Conservation (phyloP, 2,329 filamentous ascomycete genomes). For the Ascocoryne sarcoides region DNA sequence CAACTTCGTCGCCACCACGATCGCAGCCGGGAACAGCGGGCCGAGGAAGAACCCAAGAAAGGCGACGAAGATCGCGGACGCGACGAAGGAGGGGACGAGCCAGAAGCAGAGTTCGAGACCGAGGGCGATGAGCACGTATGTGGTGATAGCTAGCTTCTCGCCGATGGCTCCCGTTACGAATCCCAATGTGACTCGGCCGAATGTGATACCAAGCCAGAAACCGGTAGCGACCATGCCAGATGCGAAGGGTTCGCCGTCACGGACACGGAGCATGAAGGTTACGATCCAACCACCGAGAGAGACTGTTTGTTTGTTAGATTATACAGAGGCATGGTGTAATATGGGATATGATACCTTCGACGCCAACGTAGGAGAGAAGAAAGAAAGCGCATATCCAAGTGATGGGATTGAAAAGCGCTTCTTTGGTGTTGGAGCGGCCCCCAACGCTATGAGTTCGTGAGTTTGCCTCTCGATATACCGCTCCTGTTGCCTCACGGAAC, state of each 20-base stretch:
- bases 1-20: constrained; percentile 67
- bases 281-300: constrained; percentile 31
- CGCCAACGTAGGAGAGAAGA: constrained; percentile 69
- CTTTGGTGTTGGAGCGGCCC: constrained; percentile 17
- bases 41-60: constrained; percentile 74
- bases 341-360: constrained; percentile 40
- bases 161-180: constrained; percentile 70
- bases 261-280: constrained; percentile 54
- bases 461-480: constrained; percentile 48
- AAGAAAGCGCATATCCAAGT: constrained; percentile 68
- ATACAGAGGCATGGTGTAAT: background rate
- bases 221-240: constrained; percentile 71
- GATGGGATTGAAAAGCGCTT: constrained; percentile 33
- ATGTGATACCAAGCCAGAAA: constrained; percentile 76
- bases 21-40: constrained; percentile 66
- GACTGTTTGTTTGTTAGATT: background rate
- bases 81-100: constrained; percentile 69
- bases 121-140: constrained; percentile 57
- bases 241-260: constrained; percentile 59
- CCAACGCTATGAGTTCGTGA: constrained; percentile 26
- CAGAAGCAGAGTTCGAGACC: constrained; percentile 66
- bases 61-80: constrained; percentile 62
- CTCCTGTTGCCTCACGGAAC: constrained; percentile 56
- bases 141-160: constrained; percentile 57
- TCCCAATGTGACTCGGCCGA: constrained; percentile 64